Conservation (phyloP, 176 grass and related monocot genomes). For the Zizania latifolia region DNA sequence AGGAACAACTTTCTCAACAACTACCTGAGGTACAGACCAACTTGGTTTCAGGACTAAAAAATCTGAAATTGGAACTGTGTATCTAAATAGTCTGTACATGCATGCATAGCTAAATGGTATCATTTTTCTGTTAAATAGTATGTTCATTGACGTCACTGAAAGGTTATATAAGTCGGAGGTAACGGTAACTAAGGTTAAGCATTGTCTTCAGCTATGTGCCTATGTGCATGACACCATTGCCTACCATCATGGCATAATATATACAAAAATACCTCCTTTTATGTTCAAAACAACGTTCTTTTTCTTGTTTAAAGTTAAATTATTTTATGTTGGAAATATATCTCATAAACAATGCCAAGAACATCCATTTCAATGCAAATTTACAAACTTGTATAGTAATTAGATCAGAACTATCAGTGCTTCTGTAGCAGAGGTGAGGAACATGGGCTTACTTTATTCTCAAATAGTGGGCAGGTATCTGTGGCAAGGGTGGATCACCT, state of each 20-base stretch:
- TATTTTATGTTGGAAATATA: conserved; percentile 8
- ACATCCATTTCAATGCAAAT: neutral
- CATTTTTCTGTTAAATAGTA: neutral
- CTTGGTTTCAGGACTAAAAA: neutral
- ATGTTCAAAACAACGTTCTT: neutral
- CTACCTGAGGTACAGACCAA: neutral
- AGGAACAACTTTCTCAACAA: neutral
- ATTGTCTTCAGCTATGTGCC: conserved; percentile 11
- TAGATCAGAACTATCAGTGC: conserved; percentile 8
- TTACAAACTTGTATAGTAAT: conserved; percentile 2
- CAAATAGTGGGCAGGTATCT: conserved; percentile 56
- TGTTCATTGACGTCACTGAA: neutral
- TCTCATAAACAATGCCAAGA: conserved; percentile 7
- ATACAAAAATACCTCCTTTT: neutral
- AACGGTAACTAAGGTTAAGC: neutral
- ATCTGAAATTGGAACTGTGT: neutral
- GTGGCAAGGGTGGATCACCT: conserved; percentile 48
- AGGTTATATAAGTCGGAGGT: neutral
- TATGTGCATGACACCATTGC: neutral
- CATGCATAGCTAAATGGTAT: neutral
- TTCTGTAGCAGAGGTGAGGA: conserved; percentile 24
- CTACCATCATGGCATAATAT: conserved; percentile 4
- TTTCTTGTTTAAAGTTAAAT: neutral
- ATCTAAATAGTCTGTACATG: neutral
- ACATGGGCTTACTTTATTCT: conserved; percentile 72